A percentile compares a stretch with the other conserved stretches of the same genome.
Evolutionary conservation across 257 asterid genomes (phyloP).

Genomic region (Asclepias syriaca): DNA sequence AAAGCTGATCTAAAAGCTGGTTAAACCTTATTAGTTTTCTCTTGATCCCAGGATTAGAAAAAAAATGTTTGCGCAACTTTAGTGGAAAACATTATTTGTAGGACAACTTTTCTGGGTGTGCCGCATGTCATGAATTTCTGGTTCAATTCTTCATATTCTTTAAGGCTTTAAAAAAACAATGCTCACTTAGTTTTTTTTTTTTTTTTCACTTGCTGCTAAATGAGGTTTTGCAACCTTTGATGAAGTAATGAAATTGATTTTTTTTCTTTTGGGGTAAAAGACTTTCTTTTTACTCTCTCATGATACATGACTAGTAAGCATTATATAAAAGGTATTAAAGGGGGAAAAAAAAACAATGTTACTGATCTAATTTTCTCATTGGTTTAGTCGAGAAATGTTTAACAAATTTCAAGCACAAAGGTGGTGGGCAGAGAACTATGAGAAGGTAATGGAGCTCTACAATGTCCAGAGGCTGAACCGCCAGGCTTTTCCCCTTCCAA

Average conservation of each 20-base stretch:
- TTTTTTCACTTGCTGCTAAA: too few species aligned
- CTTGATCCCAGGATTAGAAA: not conserved
- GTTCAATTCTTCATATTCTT: not conserved
- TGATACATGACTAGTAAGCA: too few species aligned
- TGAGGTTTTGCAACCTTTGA: too few species aligned
- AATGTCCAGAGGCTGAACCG: slow-evolving; percentile 78
- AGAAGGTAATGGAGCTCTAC: slow-evolving; percentile 85
- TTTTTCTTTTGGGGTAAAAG: too few species aligned
- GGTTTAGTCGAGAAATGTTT: slow-evolving; percentile 75
- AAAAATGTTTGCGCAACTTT: not conserved
- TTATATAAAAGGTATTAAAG: too few species aligned
- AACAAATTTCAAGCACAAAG: slow-evolving; percentile 95
- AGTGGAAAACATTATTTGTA: not conserved
- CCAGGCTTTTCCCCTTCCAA: slow-evolving; percentile 76
- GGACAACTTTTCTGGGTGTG: not conserved
- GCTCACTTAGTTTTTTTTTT: too few species aligned
- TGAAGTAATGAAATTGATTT: too few species aligned
- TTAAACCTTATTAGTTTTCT: not conserved
- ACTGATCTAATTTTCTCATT: slow-evolving; percentile 4
- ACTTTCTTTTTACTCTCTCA: too few species aligned
- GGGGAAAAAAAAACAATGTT: not conserved
- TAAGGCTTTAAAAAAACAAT: too few species aligned
- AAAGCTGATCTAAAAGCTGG: not conserved
- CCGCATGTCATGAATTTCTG: not conserved
- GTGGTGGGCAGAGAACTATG: slow-evolving; percentile 96